A percentile compares a stretch with the other conserved stretches of the same genome.
Evolutionary conservation across 345 rosid genomes (phyloP).

Genomic region (Pugionium dolabratum): DNA sequence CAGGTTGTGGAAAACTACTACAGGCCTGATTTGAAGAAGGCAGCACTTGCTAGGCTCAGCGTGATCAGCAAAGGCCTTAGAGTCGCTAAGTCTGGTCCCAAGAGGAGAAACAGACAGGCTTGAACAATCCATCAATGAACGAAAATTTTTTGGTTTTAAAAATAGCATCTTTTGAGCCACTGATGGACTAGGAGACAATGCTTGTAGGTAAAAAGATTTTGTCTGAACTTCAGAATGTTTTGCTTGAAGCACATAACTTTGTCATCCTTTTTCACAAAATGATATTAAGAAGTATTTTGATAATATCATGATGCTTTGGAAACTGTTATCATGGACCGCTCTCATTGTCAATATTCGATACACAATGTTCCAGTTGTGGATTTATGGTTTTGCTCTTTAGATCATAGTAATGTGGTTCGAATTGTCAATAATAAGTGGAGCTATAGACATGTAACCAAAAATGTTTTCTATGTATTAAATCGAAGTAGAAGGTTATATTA

Average conservation of each 20-base stretch:
- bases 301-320: background rate
- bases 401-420: background rate
- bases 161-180: conserved; percentile 17
- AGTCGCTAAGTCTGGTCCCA: conserved; percentile 66
- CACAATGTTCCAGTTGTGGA: background rate
- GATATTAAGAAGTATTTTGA: background rate
- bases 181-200: conserved; percentile 14
- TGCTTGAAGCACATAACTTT: conserved; percentile 6
- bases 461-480: background rate
- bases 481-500: background rate
- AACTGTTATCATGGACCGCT: background rate
- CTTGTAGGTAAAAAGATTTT: conserved; percentile 30
- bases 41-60: conserved; percentile 72
- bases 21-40: conserved; percentile 72
- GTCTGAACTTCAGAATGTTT: conserved; percentile 33
- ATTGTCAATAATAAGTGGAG: background rate
- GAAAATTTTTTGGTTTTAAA: background rate
- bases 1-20: conserved; percentile 72
- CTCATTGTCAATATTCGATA: background rate
- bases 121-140: conserved; percentile 5
- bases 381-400: background rate
- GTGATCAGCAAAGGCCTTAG: conserved; percentile 61
- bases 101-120: conserved; percentile 68
- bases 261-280: background rate
- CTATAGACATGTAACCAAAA: background rate